phyloP scores from a whole-genome alignment of 768 basidiomycete species.

The Phylloporus sp. region DNA sequence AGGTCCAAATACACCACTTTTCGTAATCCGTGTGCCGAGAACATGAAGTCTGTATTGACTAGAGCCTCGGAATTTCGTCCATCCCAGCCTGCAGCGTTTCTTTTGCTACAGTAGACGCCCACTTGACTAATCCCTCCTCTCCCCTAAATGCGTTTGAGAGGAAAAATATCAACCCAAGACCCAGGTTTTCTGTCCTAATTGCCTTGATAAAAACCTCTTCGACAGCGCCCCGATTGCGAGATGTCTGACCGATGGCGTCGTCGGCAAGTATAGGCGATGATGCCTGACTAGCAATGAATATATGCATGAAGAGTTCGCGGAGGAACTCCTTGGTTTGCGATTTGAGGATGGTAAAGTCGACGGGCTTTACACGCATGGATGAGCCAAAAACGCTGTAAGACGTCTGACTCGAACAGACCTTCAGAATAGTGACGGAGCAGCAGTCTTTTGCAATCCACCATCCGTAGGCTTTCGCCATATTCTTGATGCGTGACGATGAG shows the following conservation, averaged over 20 bases:
- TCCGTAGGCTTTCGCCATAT: conserved; percentile 81
- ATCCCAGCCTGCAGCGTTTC: conserved; percentile 66
- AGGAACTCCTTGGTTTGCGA: conserved; percentile 64
- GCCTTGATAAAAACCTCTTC: conserved; percentile 82
- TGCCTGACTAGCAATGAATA: conserved; percentile 74
- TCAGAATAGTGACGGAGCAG: conserved; percentile 70
- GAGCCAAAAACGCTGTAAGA: background rate
- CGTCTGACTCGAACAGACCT: conserved; percentile 46
- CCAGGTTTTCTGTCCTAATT: conserved; percentile 57
- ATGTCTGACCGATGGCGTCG: conserved; percentile 34
- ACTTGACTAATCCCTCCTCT: conserved; percentile 50
- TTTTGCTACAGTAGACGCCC: conserved; percentile 64
- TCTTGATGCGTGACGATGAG: conserved; percentile 54
- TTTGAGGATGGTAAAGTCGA: conserved; percentile 80
- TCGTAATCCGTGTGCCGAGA: background rate
- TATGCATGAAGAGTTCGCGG: conserved; percentile 58
- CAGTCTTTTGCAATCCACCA: conserved; percentile 93
- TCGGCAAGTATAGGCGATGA: conserved; percentile 57
- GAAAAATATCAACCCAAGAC: conserved; percentile 76
- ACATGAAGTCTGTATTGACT: background rate
- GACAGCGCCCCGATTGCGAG: conserved; percentile 54
- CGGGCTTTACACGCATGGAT: conserved; percentile 49
- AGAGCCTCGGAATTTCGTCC: conserved; percentile 44
- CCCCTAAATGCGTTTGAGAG: conserved; percentile 44
- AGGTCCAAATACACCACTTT: background rate